Percentiles rank a stretch among this genome's conserved stretches.
phyloP scores from a whole-genome alignment of 139 green algal species.

The Nannochloris sp. region DNA sequence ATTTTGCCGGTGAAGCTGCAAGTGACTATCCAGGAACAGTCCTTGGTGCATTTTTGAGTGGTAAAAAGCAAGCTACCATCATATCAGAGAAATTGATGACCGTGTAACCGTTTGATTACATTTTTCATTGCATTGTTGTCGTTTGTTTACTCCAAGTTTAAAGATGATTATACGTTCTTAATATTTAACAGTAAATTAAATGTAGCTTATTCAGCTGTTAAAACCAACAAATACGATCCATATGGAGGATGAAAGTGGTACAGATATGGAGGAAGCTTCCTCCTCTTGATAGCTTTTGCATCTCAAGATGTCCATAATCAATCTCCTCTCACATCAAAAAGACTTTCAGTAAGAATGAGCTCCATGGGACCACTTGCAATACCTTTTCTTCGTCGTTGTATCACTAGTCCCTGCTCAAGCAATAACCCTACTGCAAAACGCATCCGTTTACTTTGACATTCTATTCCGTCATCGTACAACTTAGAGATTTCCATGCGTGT shows the following conservation, averaged over 20 bases:
- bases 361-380: constrained; percentile 2
- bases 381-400: constrained; percentile 6
- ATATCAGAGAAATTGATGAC: constrained; percentile 6
- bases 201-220: too few species aligned
- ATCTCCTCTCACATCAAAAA: neutral
- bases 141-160: too few species aligned
- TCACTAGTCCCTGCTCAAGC: constrained; percentile 9
- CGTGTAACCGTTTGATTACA: neutral
- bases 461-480: neutral
- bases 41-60: constrained; percentile 52
- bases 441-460: neutral
- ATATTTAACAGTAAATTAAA: too few species aligned
- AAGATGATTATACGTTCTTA: too few species aligned
- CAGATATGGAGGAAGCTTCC: too few species aligned
- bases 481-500: neutral
- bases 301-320: too few species aligned
- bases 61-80: constrained; percentile 43
- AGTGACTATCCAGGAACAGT: constrained; percentile 57
- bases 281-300: too few species aligned
- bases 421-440: constrained; percentile 1
- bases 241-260: too few species aligned
- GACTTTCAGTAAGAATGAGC: neutral
- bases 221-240: too few species aligned
- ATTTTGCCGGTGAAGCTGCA: constrained; percentile 67
- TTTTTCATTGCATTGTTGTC: too few species aligned